These are phyloP conservation scores for Tritrichomonas foetus DNA, from an alignment of 208 protist species.

Conservation along the genomic window DNA sequence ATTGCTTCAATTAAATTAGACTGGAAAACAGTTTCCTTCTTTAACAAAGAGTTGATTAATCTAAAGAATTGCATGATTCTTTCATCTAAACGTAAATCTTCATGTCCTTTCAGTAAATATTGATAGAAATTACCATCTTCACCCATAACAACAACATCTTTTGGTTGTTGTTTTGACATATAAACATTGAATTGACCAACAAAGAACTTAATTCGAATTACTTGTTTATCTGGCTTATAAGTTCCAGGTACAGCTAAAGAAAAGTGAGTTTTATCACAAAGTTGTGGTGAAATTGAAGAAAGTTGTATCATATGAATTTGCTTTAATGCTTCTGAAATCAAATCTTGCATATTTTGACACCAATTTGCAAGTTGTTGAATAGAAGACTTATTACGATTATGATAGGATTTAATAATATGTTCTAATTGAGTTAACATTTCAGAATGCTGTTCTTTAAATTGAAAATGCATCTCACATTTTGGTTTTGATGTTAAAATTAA, in stretches of 20 bases:
- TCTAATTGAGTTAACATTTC: background rate
- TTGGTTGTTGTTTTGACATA: slow-evolving; percentile 25
- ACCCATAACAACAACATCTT: background rate
- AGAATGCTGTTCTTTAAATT: background rate
- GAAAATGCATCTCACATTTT: background rate
- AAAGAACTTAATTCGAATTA: background rate
- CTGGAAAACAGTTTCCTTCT: background rate
- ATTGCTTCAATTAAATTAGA: background rate
- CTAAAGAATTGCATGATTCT: slow-evolving; percentile 40
- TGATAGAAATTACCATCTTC: slow-evolving; percentile 40
- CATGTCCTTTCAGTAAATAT: slow-evolving; percentile 36
- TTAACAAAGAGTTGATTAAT: slow-evolving; percentile 6
- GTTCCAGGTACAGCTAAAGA: background rate
- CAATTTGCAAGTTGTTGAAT: background rate
- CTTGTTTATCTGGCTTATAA: background rate
- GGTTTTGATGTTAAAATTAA: background rate
- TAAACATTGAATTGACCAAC: slow-evolving; percentile 15
- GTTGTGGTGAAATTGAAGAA: background rate
- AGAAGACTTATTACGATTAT: background rate
- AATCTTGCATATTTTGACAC: slow-evolving; percentile 10
- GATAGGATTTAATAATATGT: background rate
- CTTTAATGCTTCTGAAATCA: background rate
- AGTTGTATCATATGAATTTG: background rate
- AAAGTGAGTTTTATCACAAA: background rate
- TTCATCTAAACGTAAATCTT: slow-evolving; percentile 35